Conservation (phyloP, 2,329 filamentous ascomycete genomes). For the Ophiocordyceps australis region DNA sequence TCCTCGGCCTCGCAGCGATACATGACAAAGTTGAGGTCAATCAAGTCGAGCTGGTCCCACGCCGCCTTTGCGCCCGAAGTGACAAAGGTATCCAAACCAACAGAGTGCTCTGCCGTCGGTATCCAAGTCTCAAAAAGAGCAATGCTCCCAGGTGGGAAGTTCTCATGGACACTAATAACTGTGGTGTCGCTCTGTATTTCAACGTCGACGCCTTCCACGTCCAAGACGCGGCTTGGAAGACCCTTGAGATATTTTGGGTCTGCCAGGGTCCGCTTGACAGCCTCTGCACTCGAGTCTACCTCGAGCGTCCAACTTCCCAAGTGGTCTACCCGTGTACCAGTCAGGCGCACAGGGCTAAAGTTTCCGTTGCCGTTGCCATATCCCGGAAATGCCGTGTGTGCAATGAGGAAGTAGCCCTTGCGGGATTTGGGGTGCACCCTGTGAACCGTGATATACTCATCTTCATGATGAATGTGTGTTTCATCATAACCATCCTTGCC, state of each 20-base stretch:
- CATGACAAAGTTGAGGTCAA: conserved; percentile 80
- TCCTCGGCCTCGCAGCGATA: conserved; percentile 87
- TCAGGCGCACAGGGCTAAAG: conserved; percentile 62
- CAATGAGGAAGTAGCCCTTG: conserved; percentile 88
- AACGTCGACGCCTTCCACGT: conserved; percentile 55
- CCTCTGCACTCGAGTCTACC: conserved; percentile 60
- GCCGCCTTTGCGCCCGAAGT: conserved; percentile 65
- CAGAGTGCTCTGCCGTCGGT: conserved; percentile 65
- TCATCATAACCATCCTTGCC: conserved; percentile 88
- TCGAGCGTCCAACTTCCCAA: conserved; percentile 87
- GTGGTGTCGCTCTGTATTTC: conserved; percentile 58
- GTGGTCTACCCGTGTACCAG: conserved; percentile 68
- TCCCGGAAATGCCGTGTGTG: conserved; percentile 87
- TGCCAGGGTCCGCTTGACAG: conserved; percentile 41
- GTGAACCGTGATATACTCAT: conserved; percentile 92
- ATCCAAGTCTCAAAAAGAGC: conserved; percentile 95
- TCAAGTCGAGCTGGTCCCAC: conserved; percentile 54
- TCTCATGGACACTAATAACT: conserved; percentile 60
- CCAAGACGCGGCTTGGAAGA: conserved; percentile 64
- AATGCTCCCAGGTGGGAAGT: conserved; percentile 86
- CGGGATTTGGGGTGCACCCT: conserved; percentile 81
- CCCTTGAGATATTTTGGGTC: conserved; percentile 62
- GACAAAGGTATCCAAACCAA: conserved; percentile 71
- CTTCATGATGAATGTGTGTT: conserved; percentile 91
- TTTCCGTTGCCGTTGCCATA: conserved; percentile 71